Base-by-base conservation (phyloP, 495 filamentous ascomycete genomes). In the Aspergillus avenaceus region DNA sequence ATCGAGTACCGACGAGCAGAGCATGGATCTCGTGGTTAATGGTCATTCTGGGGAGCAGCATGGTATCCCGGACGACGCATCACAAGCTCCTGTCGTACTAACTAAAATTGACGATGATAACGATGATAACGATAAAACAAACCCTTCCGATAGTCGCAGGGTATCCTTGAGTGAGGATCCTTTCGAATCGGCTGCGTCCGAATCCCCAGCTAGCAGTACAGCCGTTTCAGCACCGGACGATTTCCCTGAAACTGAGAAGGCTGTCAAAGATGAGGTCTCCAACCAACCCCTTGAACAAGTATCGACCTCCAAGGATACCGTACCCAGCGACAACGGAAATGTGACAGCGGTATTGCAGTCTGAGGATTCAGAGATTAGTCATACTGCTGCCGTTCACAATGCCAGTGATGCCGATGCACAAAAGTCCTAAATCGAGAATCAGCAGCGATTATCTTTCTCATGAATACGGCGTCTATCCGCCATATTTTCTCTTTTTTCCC, bases 121-220 rank as follows among this genome's bases (percentile, higher is more conserved):
- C 5, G 26, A 54, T 8, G 45, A 45, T 12, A 47, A 53, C 21
- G 46, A 42, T 11, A 31, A 11, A 5, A 8, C 12, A 18, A 38
- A 38, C 4, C 11, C 9, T 42, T 13, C n/a, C 29, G 50, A 53
- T 11, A 7, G 13, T 13, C 43, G 32, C 22, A 37, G 22, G 22
- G 14, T 19, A n/a, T 54, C 45, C 21, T 13, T 48, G 18, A 45
- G 24, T 8, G 54, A 57, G 6, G 50, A 57, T 22, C 49, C 45
- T 16, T 57, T 50, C 27, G 49, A 53, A n/a, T 50, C 54, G 36
- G 46, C 54, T 31, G 23, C 14, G 8, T 52, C 50, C 5, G 47
- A 43, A 38, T 52, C 50, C 19, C 41, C 47, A 0, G 36, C 38
- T 21, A 48, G 47, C 43, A 56, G 42, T 37, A 16, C 26, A 3